These are phyloP conservation scores for Tetrastigma voinierianum DNA, from an alignment of 164 flowering plant species.

Conservation along the genomic window DNA sequence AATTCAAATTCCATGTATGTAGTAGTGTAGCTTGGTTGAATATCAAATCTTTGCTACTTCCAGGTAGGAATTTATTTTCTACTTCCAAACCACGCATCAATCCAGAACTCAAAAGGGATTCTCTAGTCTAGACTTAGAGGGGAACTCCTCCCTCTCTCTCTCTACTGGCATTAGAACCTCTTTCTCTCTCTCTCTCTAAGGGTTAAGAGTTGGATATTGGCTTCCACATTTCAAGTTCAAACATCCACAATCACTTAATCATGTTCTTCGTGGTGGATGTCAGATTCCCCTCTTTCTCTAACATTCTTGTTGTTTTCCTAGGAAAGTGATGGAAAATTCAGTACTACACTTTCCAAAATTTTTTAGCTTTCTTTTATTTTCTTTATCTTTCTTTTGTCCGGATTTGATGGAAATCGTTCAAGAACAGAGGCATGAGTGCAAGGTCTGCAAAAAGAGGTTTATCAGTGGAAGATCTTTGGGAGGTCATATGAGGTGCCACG, in stretches of 20 bases:
- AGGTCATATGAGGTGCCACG: conserved; percentile 38
- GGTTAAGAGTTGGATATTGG: too few species aligned
- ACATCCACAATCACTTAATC: conserved; percentile 8
- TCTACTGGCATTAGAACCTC: too few species aligned
- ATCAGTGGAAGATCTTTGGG: conserved; percentile 29
- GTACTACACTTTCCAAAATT: neutral
- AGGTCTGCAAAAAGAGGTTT: conserved; percentile 26
- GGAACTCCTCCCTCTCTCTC: too few species aligned
- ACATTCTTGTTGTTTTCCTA: conserved; percentile 3
- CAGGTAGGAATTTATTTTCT: too few species aligned
- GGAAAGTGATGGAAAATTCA: conserved; percentile 1
- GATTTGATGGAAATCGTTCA: conserved; percentile 23
- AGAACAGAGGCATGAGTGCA: conserved; percentile 25
- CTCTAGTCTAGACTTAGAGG: too few species aligned
- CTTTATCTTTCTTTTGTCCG: conserved; percentile 1
- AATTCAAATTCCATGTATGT: too few species aligned
- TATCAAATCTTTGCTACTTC: too few species aligned
- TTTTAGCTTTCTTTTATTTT: conserved; percentile 9
- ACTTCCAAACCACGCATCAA: too few species aligned
- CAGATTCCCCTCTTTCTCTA: neutral
- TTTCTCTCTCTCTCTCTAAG: too few species aligned
- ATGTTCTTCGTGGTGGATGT: conserved; percentile 1
- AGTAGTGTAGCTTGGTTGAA: too few species aligned
- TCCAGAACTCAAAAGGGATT: too few species aligned
- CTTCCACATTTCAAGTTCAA: neutral